phyloP scores from a whole-genome alignment of 2,329 filamentous ascomycete species.

The Aspergillus brasiliensis region DNA sequence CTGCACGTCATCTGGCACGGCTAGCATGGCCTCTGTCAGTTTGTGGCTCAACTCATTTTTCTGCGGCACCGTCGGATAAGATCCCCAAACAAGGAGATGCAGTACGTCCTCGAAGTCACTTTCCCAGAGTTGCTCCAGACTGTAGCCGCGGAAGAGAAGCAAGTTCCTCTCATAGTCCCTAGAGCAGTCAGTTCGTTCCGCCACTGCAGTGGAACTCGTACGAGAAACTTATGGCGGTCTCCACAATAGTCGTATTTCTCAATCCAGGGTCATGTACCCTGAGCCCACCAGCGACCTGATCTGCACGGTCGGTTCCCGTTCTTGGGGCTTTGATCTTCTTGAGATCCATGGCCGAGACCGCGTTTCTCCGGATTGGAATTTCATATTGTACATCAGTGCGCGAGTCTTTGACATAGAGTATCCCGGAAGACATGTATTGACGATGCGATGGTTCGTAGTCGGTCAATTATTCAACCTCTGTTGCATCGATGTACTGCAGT shows the following conservation, averaged over 20 bases:
- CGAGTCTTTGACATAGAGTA: constrained; percentile 29
- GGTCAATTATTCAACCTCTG: too few relatives aligned
- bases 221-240: constrained; percentile 37
- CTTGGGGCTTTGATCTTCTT: constrained; percentile 28
- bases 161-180: constrained; percentile 33
- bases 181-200: background rate
- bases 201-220: constrained; percentile 12
- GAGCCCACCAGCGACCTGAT: constrained; percentile 30
- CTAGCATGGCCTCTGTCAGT: constrained; percentile 26
- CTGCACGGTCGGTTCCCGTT: constrained; percentile 19
- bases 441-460: background rate
- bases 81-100: constrained; percentile 34
- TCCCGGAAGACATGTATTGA: constrained; percentile 21
- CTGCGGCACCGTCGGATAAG: constrained; percentile 27
- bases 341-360: constrained; percentile 31
- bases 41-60: constrained; percentile 19
- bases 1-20: constrained; percentile 26
- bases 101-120: constrained; percentile 37
- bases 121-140: constrained; percentile 33
- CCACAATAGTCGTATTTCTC: constrained; percentile 35
- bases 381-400: constrained; percentile 31
- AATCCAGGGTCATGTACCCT: constrained; percentile 38
- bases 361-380: constrained; percentile 33
- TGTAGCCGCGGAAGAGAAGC: constrained; percentile 34
- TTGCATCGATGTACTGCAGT: too few relatives aligned